Conservation (phyloP, 345 rosid species). For the Lepidium sativum region DNA sequence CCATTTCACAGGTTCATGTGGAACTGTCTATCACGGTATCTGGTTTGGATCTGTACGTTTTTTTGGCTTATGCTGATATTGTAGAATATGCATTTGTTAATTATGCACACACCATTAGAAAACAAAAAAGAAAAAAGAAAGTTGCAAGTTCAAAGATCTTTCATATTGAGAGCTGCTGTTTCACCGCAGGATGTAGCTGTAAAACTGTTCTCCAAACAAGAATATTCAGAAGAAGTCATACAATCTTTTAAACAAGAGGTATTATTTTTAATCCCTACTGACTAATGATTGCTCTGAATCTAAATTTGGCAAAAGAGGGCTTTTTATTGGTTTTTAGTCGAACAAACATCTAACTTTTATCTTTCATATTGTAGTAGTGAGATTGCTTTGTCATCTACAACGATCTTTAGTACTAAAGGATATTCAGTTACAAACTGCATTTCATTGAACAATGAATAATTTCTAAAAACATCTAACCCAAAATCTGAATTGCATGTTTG, state of each 20-base stretch:
- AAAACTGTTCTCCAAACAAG: slow-evolving; percentile 91
- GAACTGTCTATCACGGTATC: slow-evolving; percentile 94
- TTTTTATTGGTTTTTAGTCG: not conserved
- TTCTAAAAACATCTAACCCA: not conserved
- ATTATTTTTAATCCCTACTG: not conserved
- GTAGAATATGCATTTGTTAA: slow-evolving; percentile 14
- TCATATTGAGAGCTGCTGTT: slow-evolving; percentile 17
- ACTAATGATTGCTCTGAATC: not conserved
- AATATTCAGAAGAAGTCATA: slow-evolving; percentile 82
- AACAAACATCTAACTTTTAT: not conserved
- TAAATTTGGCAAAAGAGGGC: not conserved
- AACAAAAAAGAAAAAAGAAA: not conserved
- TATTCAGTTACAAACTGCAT: slow-evolving; percentile 2
- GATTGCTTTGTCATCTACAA: not conserved
- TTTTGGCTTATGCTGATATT: slow-evolving; percentile 28
- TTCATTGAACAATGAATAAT: not conserved
- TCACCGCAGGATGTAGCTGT: slow-evolving; percentile 89
- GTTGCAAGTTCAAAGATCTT: not conserved
- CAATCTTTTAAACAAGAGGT: slow-evolving; percentile 90
- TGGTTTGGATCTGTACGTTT: slow-evolving; percentile 99
- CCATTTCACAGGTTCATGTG: slow-evolving; percentile 76
- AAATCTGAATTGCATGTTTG: not conserved
- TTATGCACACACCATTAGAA: slow-evolving; percentile 4
- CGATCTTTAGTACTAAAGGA: not conserved
- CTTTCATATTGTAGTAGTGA: not conserved